Percentiles rank a stretch among this genome's conserved stretches.
phyloP scores from a whole-genome alignment of 192 early-diverging fungal species.

The Haplosporangium gracile region DNA sequence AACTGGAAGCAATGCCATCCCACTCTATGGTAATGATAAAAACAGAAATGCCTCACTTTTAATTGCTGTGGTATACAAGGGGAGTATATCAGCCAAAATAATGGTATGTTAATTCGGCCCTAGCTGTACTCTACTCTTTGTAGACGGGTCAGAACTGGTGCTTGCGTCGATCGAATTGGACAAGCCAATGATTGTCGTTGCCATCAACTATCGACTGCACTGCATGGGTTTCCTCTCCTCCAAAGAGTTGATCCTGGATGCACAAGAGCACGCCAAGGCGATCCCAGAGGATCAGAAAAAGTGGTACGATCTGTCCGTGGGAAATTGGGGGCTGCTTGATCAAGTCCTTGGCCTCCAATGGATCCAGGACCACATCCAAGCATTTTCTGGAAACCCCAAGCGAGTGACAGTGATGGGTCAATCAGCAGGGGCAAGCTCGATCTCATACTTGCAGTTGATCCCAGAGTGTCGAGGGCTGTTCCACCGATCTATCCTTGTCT shows the following conservation, averaged over 20 bases:
- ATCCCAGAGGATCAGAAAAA: background rate
- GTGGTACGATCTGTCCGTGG: conserved; percentile 29
- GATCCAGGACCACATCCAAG: conserved; percentile 66
- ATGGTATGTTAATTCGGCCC: conserved; percentile 12
- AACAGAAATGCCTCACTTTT: background rate
- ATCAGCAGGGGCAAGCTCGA: conserved; percentile 63
- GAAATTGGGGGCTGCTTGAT: conserved; percentile 67
- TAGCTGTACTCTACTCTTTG: background rate
- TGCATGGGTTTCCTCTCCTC: conserved; percentile 54
- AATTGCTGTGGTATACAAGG: background rate
- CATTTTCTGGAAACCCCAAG: conserved; percentile 69
- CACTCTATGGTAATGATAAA: conserved; percentile 17
- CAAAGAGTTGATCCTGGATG: conserved; percentile 28
- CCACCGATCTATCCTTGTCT: conserved; percentile 46
- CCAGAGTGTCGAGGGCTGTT: conserved; percentile 44
- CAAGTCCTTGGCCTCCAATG: conserved; percentile 67
- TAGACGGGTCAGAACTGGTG: conserved; percentile 5
- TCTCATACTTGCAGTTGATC: conserved; percentile 42
- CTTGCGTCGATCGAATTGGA: conserved; percentile 4
- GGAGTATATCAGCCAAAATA: conserved; percentile 3
- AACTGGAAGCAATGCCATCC: conserved; percentile 40
- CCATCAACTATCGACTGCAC: conserved; percentile 56
- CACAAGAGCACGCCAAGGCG: background rate
- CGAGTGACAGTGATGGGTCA: conserved; percentile 66
- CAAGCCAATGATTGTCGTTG: conserved; percentile 48